Conservation (phyloP, 176 grass and related monocot species). For the Bromus sterilis region DNA sequence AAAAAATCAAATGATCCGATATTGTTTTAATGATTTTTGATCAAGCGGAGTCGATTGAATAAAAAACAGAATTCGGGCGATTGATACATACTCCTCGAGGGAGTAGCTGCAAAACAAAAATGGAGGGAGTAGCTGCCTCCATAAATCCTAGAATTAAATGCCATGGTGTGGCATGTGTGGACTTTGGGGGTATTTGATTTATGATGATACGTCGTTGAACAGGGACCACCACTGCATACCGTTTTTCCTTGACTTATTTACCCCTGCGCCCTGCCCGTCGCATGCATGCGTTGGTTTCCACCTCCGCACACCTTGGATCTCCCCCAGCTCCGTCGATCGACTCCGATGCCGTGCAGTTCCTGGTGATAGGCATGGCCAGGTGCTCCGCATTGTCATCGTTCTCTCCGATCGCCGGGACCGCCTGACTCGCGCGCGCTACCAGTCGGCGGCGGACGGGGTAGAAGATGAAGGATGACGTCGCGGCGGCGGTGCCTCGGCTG, state of each 20-base stretch:
- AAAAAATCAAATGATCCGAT: too few species aligned
- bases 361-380: neutral
- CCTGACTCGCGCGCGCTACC: too few species aligned
- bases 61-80: too few species aligned
- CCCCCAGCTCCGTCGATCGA: neutral
- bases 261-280: neutral
- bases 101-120: too few species aligned
- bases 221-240: neutral
- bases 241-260: neutral
- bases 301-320: conserved; percentile 26
- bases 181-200: too few species aligned
- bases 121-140: too few species aligned
- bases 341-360: neutral
- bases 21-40: too few species aligned
- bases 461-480: neutral
- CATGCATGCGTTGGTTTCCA: conserved; percentile 3
- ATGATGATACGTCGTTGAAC: neutral
- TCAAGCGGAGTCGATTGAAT: too few species aligned
- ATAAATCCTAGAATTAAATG: neutral
- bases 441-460: neutral
- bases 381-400: neutral
- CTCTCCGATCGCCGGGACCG: neutral
- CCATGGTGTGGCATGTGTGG: neutral
- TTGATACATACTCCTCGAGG: too few species aligned
- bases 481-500: conserved; percentile 41